phyloP scores from a whole-genome alignment of 139 green algal species.

The Limnomonas spitsbergensis region DNA sequence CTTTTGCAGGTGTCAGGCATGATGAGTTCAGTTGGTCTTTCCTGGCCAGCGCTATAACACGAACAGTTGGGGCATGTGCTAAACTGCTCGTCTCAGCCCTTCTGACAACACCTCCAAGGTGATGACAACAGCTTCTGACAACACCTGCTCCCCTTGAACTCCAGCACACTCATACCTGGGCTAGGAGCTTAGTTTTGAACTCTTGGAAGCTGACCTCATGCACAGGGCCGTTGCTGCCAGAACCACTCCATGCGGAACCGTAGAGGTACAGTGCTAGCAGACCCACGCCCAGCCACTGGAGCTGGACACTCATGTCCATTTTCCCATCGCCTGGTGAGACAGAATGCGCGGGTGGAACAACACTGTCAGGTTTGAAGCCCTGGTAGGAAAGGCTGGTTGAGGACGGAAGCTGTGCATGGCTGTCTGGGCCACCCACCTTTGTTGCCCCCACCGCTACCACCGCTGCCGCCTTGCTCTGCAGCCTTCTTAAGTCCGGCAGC shows the following conservation, averaged over 20 bases:
- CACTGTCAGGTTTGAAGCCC: no score
- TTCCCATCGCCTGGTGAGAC: not conserved
- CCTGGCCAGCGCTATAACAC: no score
- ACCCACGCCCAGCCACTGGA: slow-evolving; percentile 3
- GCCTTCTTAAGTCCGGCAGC: not conserved
- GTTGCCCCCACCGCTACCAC: not conserved
- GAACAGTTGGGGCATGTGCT: no score
- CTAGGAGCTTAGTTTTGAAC: slow-evolving; percentile 87
- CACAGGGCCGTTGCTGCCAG: not conserved
- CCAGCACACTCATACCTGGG: slow-evolving; percentile 29
- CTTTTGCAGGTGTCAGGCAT: not conserved
- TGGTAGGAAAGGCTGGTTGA: no score
- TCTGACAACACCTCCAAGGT: no score
- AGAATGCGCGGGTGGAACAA: not conserved
- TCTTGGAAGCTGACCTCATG: slow-evolving; percentile 90
- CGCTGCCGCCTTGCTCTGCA: not conserved
- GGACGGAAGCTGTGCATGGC: not conserved
- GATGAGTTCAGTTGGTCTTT: no score
- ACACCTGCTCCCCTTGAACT: no score
- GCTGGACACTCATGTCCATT: not conserved
- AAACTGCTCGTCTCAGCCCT: no score
- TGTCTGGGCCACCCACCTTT: not conserved
- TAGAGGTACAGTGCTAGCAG: not conserved
- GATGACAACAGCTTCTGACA: no score
- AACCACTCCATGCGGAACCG: not conserved